Conservation (phyloP, 345 rosid species). For the Linum tenue region DNA sequence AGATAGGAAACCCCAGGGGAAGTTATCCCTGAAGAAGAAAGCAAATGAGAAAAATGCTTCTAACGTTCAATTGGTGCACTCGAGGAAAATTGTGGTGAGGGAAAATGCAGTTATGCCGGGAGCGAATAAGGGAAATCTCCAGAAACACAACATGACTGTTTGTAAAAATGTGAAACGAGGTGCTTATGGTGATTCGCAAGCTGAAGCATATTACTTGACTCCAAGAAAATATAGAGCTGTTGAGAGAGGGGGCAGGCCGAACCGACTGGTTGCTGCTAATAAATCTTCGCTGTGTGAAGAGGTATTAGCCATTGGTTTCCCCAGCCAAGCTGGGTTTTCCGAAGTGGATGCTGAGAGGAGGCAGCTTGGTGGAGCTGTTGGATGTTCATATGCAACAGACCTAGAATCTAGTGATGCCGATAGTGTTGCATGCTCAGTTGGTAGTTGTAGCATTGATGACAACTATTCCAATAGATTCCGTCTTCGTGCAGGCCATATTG, state of each 20-base stretch:
- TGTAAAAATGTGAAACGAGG: no score
- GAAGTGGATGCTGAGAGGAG: not conserved
- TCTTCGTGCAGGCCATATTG: not conserved
- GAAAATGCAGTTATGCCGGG: no score
- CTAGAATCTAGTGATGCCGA: constrained; percentile 12
- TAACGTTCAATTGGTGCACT: no score
- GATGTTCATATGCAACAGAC: constrained; percentile 7
- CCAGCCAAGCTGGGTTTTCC: constrained; percentile 15
- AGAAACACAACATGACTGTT: no score
- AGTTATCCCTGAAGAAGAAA: no score
- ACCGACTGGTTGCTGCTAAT: not conserved
- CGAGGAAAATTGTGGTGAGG: no score
- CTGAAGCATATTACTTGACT: constrained; percentile 6
- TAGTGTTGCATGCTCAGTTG: constrained; percentile 31
- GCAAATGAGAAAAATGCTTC: no score
- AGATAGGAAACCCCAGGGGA: no score
- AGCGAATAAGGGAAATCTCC: no score
- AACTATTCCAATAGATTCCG: constrained; percentile 5
- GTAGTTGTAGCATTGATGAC: constrained; percentile 25
- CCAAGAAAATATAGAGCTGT: constrained; percentile 13
- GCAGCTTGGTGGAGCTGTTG: constrained; percentile 4
- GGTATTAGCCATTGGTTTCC: constrained; percentile 19
- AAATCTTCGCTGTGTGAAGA: constrained; percentile 13
- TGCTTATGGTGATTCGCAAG: no score
- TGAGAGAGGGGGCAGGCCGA: constrained; percentile 9